A percentile compares a stretch with the other conserved stretches of the same genome.
Conservation (phyloP, 257 asterid genomes). For the Echium plantagineum region DNA sequence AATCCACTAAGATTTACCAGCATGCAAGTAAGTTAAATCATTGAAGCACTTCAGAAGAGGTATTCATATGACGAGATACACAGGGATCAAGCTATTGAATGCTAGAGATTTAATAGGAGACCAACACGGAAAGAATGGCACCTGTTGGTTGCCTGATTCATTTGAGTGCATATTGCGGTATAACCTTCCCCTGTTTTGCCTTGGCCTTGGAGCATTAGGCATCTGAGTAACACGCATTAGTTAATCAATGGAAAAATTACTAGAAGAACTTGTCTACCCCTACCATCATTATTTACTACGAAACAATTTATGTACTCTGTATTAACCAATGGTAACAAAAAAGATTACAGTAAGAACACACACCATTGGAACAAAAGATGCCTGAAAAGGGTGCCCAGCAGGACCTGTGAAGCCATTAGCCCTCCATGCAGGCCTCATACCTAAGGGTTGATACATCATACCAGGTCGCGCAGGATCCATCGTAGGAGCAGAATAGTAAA, state of each 20-base stretch:
- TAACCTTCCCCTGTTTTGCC: constrained; percentile 54
- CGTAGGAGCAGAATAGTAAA: constrained; percentile 46
- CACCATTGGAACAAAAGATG: constrained; percentile 47
- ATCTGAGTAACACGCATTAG: constrained; percentile 20
- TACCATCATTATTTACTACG: background rate
- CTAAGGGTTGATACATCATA: constrained; percentile 44
- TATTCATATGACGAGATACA: too few species aligned
- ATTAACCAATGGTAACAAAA: background rate
- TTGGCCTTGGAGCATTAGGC: constrained; percentile 43
- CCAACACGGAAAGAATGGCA: constrained; percentile 4
- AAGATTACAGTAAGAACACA: constrained; percentile 20
- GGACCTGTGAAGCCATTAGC: constrained; percentile 37
- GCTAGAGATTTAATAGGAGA: background rate
- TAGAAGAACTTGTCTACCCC: background rate
- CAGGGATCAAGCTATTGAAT: too few species aligned
- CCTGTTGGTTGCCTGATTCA: constrained; percentile 52
- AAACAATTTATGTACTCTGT: too few species aligned
- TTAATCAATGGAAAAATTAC: background rate
- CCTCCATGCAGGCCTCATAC: constrained; percentile 67
- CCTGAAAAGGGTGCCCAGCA: constrained; percentile 37
- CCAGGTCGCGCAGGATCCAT: constrained; percentile 44
- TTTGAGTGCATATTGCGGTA: constrained; percentile 28
- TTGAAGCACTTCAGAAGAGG: too few species aligned
- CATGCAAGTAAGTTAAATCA: too few species aligned
- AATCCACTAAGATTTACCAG: too few species aligned